Evolutionary conservation across 306 rosid genomes (phyloP).

Genomic region (Lablab purpureus): DNA sequence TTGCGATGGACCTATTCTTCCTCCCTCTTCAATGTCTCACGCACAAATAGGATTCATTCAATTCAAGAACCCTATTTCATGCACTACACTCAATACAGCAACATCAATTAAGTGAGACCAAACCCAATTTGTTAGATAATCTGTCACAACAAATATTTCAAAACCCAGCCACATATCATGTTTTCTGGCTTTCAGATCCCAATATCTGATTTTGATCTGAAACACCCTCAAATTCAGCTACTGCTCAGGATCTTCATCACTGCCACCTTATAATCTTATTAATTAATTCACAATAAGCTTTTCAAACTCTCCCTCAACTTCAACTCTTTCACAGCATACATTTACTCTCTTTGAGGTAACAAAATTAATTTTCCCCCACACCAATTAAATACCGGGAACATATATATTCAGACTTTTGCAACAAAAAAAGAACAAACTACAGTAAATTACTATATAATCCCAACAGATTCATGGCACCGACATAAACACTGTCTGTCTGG

Average conservation of each 20-base stretch:
- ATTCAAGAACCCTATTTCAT: constrained; percentile 4
- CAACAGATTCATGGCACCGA: background rate
- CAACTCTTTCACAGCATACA: constrained; percentile 13
- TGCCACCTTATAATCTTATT: constrained; percentile 2
- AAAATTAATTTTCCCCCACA: constrained; percentile 4
- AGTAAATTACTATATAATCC: background rate
- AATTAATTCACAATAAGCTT: background rate
- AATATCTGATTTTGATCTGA: constrained; percentile 23
- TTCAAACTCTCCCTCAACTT: background rate
- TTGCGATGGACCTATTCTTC: constrained; percentile 36
- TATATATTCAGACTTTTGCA: background rate
- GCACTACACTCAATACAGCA: background rate
- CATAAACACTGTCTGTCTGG: background rate
- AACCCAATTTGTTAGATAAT: constrained; percentile 39
- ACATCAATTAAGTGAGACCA: constrained; percentile 31
- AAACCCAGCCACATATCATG: constrained; percentile 37
- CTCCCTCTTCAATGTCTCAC: constrained; percentile 33
- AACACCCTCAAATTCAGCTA: constrained; percentile 18
- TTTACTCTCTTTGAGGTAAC: background rate
- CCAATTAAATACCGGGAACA: background rate
- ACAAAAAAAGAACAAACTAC: background rate
- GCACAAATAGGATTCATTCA: background rate
- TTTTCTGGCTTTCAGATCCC: constrained; percentile 69
- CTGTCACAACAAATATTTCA: constrained; percentile 40
- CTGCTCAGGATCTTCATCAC: background rate